Evolutionary conservation across 2,329 filamentous ascomycete species (phyloP).

Genomic region (Didymellaceae sp.): DNA sequence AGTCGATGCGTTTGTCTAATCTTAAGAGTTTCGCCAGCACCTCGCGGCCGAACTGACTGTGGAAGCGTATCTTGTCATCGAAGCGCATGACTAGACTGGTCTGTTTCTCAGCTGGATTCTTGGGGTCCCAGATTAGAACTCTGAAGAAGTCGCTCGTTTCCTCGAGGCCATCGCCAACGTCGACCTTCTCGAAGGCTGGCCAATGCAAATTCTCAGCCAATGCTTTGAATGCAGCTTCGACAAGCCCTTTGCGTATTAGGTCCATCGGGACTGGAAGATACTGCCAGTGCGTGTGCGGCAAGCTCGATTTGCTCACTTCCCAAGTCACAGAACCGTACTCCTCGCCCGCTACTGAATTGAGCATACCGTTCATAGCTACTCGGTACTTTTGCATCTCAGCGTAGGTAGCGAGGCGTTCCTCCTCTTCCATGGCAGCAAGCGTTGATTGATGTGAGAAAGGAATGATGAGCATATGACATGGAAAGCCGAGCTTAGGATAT

Average conservation of each 20-base stretch:
- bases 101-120: conserved; percentile 61
- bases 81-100: conserved; percentile 78
- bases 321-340: conserved; percentile 85
- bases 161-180: conserved; percentile 51
- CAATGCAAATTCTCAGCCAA: conserved; percentile 78
- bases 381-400: conserved; percentile 86
- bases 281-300: conserved; percentile 94
- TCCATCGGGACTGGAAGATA: conserved; percentile 77
- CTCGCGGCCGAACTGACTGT: conserved; percentile 85
- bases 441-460: conserved; percentile 83
- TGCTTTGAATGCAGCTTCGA: conserved; percentile 87
- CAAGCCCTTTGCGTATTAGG: conserved; percentile 73
- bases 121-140: conserved; percentile 76
- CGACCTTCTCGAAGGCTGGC: conserved; percentile 57
- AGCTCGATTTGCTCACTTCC: conserved; percentile 83
- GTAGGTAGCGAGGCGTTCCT: conserved; percentile 66
- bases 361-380: conserved; percentile 77
- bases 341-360: conserved; percentile 58
- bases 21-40: conserved; percentile 88
- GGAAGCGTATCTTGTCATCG: conserved; percentile 75
- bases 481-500: conserved; percentile 76
- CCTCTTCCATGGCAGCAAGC: conserved; percentile 68
- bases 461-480: conserved; percentile 89
- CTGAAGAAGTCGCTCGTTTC: conserved; percentile 73
- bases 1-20: conserved; percentile 78